Conservation (phyloP, 345 rosid species). For the Euphorbia tirucalli region DNA sequence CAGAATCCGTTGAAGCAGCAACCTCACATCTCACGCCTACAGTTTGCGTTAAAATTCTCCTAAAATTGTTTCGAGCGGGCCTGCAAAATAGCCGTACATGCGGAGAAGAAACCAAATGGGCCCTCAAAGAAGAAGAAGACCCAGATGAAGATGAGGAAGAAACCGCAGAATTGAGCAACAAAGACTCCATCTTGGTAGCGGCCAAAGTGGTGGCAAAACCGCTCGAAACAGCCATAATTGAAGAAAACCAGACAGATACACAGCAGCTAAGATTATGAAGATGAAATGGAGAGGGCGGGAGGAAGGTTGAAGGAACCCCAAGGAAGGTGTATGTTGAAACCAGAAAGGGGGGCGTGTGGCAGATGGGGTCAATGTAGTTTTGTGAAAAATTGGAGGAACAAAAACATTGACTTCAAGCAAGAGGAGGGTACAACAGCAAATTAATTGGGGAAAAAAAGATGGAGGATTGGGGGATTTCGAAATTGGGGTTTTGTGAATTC, state of each 20-base stretch:
- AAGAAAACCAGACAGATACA: neutral
- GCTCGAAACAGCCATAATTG: conserved; percentile 21
- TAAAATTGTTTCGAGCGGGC: conserved; percentile 4
- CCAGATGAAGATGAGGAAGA: too few relatives aligned
- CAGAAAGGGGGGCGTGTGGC: conserved; percentile 12
- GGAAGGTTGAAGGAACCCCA: conserved; percentile 1
- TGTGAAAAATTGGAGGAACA: conserved; percentile 1
- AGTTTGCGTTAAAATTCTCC: neutral
- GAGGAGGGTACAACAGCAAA: too few relatives aligned
- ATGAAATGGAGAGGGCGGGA: neutral
- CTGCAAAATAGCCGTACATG: conserved; percentile 6
- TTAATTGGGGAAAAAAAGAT: too few relatives aligned
- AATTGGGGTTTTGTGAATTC: conserved; percentile 27
- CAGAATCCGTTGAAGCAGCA: conserved; percentile 18
- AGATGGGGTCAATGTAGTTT: too few relatives aligned
- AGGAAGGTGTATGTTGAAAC: too few relatives aligned
- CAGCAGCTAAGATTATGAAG: neutral
- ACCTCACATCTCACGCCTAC: conserved; percentile 29
- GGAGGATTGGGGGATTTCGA: conserved; percentile 11
- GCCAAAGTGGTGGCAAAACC: conserved; percentile 24
- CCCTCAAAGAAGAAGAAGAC: conserved; percentile 1
- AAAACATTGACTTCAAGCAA: conserved; percentile 14
- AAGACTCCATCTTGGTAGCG: conserved; percentile 32
- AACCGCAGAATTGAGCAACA: conserved; percentile 20
- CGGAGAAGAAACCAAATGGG: neutral